Percentiles rank a stretch among this genome's conserved stretches.
These are phyloP conservation scores for Nectriaceae sp. DNA, from an alignment of 2,329 filamentous ascomycete species.

Conservation along the genomic window DNA sequence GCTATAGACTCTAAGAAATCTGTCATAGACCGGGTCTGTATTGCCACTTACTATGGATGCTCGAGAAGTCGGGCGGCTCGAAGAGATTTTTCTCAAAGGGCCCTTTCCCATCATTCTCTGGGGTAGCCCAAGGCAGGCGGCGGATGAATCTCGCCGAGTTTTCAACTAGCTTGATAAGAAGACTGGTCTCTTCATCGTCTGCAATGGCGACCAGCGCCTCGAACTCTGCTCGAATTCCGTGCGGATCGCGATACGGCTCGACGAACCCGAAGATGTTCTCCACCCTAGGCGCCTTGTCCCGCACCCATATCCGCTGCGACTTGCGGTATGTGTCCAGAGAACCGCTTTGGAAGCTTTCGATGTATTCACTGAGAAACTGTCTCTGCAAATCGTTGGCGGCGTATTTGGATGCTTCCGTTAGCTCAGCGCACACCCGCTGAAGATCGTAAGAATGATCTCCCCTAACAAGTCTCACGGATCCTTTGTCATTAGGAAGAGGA, in stretches of 20 bases:
- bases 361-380: slow-evolving; percentile 53
- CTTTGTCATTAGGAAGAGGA: slow-evolving; percentile 2
- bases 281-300: slow-evolving; percentile 55
- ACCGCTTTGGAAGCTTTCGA: slow-evolving; percentile 57
- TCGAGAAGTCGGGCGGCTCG: slow-evolving; percentile 72
- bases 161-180: slow-evolving; percentile 63
- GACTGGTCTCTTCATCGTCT: slow-evolving; percentile 63
- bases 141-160: slow-evolving; percentile 66
- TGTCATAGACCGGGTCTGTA: neutral
- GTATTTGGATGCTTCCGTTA: slow-evolving; percentile 48
- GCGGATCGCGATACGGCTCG: slow-evolving; percentile 64
- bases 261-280: slow-evolving; percentile 64
- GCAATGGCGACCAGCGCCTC: slow-evolving; percentile 62
- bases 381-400: slow-evolving; percentile 55
- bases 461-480: slow-evolving; percentile 38
- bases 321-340: slow-evolving; percentile 57
- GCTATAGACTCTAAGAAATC: slow-evolving; percentile 26
- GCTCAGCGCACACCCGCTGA: slow-evolving; percentile 46
- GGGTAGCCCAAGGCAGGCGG: slow-evolving; percentile 64
- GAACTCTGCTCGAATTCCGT: slow-evolving; percentile 59
- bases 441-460: slow-evolving; percentile 57
- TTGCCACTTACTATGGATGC: slow-evolving; percentile 60
- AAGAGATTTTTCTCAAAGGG: slow-evolving; percentile 75
- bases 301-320: slow-evolving; percentile 59
- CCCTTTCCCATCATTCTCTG: slow-evolving; percentile 40